phyloP scores from a whole-genome alignment of 83 land plant genomes.

The Diphasiastrum complanatum region DNA sequence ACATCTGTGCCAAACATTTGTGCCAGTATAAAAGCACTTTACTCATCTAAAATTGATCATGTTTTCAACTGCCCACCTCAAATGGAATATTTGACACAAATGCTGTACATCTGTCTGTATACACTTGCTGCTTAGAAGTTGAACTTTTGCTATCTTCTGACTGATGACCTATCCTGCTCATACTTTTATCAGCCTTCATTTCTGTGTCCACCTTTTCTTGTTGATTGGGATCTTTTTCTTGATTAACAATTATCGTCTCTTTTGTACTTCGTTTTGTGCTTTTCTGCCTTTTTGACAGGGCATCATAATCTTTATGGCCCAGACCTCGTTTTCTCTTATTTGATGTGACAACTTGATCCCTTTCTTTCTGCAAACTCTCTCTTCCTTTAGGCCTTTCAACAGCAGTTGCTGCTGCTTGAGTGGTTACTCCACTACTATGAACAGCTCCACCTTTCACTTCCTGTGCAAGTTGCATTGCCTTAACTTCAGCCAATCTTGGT shows the following conservation, averaged over 20 bases:
- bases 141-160: constrained; percentile 3
- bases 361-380: too few relatives aligned
- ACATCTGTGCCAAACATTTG: too few relatives aligned
- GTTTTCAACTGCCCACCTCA: constrained; percentile 33
- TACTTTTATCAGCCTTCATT: too few relatives aligned
- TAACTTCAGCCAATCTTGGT: constrained; percentile 70
- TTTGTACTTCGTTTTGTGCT: too few relatives aligned
- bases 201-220: not conserved
- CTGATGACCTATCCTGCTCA: constrained; percentile 5
- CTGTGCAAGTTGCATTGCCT: constrained; percentile 47
- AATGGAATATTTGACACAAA: constrained; percentile 67
- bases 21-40: not conserved
- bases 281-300: too few relatives aligned
- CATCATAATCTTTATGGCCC: too few relatives aligned
- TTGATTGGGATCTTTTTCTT: not conserved
- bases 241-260: not conserved
- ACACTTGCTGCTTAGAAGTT: constrained; percentile 24
- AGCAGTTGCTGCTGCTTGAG: constrained; percentile 3
- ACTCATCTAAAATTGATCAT: not conserved
- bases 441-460: constrained; percentile 35
- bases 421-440: not conserved
- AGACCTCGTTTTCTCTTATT: too few relatives aligned
- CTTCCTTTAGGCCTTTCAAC: constrained; percentile 10
- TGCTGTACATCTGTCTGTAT: constrained; percentile 77
- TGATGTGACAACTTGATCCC: too few relatives aligned